These are phyloP conservation scores for Dendrobium huoshanense DNA, from an alignment of 106 monocot species.

Conservation along the genomic window DNA sequence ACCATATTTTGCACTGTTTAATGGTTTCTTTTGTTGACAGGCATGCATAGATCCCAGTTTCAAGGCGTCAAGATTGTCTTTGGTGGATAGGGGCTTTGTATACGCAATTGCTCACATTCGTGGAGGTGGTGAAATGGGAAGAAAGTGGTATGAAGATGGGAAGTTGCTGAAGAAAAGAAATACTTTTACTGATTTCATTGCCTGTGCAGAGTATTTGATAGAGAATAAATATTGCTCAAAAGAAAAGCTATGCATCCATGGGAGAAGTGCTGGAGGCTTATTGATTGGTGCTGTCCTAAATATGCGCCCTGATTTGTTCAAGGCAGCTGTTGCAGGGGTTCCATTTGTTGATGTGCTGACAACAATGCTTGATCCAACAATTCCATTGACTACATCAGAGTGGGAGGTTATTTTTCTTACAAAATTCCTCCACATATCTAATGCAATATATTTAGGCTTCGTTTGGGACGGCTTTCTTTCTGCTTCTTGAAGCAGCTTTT, in stretches of 20 bases:
- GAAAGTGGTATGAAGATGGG: conserved; percentile 89
- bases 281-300: conserved; percentile 90
- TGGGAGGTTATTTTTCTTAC: conserved; percentile 67
- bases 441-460: too few relatives aligned
- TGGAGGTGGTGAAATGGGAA: conserved; percentile 92
- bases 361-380: conserved; percentile 94
- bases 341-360: conserved; percentile 98
- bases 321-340: conserved; percentile 80
- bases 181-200: conserved; percentile 87
- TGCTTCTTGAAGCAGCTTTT: too few relatives aligned
- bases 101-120: conserved; percentile 87
- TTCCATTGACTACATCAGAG: conserved; percentile 89
- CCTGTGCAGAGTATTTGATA: conserved; percentile 88
- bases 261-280: conserved; percentile 97
- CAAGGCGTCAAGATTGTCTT: conserved; percentile 44
- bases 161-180: conserved; percentile 70
- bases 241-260: conserved; percentile 82
- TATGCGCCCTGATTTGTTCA: conserved; percentile 96
- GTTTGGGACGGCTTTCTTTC: too few relatives aligned
- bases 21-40: conserved; percentile 21
- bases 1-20: background rate
- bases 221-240: conserved; percentile 73
- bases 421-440: background rate
- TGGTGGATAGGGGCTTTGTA: conserved; percentile 78
- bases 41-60: conserved; percentile 74